A percentile compares a stretch with the other conserved stretches of the same genome.
phyloP scores from a whole-genome alignment of 225 moss, liverwort and hornwort genomes.

The Pseudisothecium myosuroides region DNA sequence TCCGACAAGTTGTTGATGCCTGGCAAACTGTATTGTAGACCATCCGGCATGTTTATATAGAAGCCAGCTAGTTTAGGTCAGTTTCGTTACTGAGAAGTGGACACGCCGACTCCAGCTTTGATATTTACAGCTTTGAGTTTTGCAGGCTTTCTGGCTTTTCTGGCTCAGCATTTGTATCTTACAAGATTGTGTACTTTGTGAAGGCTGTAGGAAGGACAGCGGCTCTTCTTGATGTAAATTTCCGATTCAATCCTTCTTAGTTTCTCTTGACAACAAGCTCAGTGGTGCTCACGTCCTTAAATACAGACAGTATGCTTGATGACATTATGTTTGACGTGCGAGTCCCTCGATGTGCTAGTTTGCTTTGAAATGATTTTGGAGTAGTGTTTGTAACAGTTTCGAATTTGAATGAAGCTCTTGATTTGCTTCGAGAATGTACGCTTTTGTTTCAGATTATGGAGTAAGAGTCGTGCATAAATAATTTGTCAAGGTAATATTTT shows the following conservation, averaged over 20 bases:
- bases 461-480: too few relatives aligned
- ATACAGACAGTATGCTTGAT: neutral
- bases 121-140: conserved; percentile 40
- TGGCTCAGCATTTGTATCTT: conserved; percentile 48
- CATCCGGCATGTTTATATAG: conserved; percentile 56
- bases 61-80: conserved; percentile 31
- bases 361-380: neutral
- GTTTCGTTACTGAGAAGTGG: conserved; percentile 12
- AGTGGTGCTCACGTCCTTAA: neutral
- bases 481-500: too few relatives aligned
- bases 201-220: conserved; percentile 40
- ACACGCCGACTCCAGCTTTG: conserved; percentile 30
- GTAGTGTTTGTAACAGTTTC: neutral
- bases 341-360: neutral
- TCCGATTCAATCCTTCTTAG: conserved; percentile 14
- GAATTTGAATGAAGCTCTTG: too few relatives aligned
- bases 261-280: conserved; percentile 10
- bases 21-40: conserved; percentile 48
- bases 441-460: too few relatives aligned
- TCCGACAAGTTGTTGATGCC: conserved; percentile 19
- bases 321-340: neutral
- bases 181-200: conserved; percentile 28
- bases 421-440: too few relatives aligned
- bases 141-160: conserved; percentile 29
- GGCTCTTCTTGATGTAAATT: conserved; percentile 39